Conservation (phyloP, 495 filamentous ascomycete genomes). For the Parmelia sp. region DNA sequence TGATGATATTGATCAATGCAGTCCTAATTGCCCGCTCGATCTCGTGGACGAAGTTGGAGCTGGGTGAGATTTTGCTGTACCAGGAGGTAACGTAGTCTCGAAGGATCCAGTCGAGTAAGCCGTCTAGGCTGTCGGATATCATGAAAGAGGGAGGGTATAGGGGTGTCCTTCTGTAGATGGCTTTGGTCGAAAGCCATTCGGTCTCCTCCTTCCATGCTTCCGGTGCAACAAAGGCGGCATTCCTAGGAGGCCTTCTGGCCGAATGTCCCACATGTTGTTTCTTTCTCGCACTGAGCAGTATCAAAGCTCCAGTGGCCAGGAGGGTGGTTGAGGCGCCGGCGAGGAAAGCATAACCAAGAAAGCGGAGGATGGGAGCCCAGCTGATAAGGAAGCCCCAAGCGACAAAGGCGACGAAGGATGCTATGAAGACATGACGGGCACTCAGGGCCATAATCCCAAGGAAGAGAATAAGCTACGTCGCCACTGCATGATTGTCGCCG, state of each 20-base stretch:
- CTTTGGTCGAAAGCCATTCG: conserved; percentile 47
- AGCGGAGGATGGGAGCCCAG: conserved; percentile 75
- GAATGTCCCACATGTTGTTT: conserved; percentile 34
- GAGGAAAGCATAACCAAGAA: conserved; percentile 70
- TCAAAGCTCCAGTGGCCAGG: conserved; percentile 47
- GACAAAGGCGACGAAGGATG: conserved; percentile 65
- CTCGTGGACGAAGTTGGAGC: conserved; percentile 72
- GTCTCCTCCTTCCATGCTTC: conserved; percentile 63
- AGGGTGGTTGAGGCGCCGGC: conserved; percentile 55
- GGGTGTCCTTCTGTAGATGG: conserved; percentile 47
- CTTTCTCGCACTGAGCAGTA: conserved; percentile 57
- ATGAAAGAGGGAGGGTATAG: conserved; percentile 73
- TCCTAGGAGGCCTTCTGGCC: conserved; percentile 38
- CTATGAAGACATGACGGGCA: conserved; percentile 65
- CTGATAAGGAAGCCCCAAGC: conserved; percentile 77
- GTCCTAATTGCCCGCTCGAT: conserved; percentile 72
- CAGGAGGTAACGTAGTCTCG: conserved; percentile 84
- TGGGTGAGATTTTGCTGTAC: conserved; percentile 81
- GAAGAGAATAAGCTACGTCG: conserved; percentile 12
- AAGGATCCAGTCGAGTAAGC: conserved; percentile 66
- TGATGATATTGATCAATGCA: conserved; percentile 63
- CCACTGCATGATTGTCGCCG: conserved; percentile 23
- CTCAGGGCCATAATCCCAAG: conserved; percentile 65
- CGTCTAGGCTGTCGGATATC: conserved; percentile 75
- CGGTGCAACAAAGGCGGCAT: conserved; percentile 55